Conservation (phyloP, 75 land plant genomes). For the Azolla pinnata region DNA sequence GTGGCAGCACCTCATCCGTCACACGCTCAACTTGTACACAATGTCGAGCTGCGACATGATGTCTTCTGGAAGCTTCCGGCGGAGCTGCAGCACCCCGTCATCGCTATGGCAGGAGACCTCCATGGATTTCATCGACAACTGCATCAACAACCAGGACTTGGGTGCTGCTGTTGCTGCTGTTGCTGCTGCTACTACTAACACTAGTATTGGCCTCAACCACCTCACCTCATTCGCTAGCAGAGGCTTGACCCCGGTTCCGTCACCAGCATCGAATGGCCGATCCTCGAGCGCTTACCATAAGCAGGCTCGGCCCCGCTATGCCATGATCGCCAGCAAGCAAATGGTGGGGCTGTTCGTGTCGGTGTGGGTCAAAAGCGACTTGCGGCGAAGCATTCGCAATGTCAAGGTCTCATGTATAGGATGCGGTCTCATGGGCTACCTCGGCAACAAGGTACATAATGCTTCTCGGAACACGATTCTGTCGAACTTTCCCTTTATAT, state of each 20-base stretch:
- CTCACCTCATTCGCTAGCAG: background rate
- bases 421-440: constrained; percentile 88
- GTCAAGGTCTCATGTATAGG: constrained; percentile 90
- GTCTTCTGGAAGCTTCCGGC: constrained; percentile 6
- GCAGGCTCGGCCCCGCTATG: constrained; percentile 11
- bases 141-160: background rate
- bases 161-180: no score
- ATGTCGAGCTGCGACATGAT: background rate
- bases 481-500: no score
- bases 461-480: no score
- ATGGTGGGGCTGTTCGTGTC: constrained; percentile 95
- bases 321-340: constrained; percentile 75
- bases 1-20: constrained; percentile 34
- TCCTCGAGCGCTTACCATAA: background rate
- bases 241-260: background rate
- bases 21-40: constrained; percentile 22
- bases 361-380: constrained; percentile 74
- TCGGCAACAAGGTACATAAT: constrained; percentile 98
- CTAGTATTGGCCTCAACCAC: background rate
- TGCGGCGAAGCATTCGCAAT: constrained; percentile 55
- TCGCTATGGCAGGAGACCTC: background rate
- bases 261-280: constrained; percentile 5
- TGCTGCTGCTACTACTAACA: background rate
- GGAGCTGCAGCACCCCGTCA: background rate
- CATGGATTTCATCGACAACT: background rate